Percentiles rank a stretch among this genome's conserved stretches.
phyloP scores from a whole-genome alignment of 2,329 filamentous ascomycete genomes.

The Cadophora malorum region DNA sequence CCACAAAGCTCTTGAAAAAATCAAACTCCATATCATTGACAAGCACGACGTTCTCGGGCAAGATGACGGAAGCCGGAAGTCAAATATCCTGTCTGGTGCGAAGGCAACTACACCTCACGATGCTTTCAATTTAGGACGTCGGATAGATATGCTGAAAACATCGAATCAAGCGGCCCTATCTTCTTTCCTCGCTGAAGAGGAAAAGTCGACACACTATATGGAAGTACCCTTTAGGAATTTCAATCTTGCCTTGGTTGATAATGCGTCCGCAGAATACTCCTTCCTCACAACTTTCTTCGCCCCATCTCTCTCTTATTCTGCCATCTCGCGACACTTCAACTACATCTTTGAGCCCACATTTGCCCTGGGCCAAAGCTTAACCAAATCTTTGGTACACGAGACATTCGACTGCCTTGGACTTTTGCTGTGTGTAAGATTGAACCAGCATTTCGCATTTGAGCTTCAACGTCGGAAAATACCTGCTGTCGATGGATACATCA shows the following conservation, averaged over 20 bases:
- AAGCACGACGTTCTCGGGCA: constrained; percentile 83
- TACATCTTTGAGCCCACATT: constrained; percentile 93
- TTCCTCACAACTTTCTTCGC: constrained; percentile 92
- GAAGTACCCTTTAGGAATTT: constrained; percentile 93
- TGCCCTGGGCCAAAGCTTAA: constrained; percentile 77
- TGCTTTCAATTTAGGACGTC: constrained; percentile 85
- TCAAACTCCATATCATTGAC: constrained; percentile 83
- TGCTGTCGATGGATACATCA: constrained; percentile 88
- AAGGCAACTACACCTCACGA: constrained; percentile 72
- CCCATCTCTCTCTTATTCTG: constrained; percentile 74
- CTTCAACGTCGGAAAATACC: constrained; percentile 91
- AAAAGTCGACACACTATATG: constrained; percentile 82
- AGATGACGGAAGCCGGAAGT: constrained; percentile 73
- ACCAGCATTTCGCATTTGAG: constrained; percentile 93
- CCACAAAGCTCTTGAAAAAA: constrained; percentile 79
- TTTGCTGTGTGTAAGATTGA: constrained; percentile 88
- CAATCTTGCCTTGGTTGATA: constrained; percentile 92
- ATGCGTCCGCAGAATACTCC: constrained; percentile 91
- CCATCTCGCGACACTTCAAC: constrained; percentile 82
- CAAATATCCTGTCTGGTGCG: constrained; percentile 60
- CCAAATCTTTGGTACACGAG: constrained; percentile 76
- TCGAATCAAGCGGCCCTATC: constrained; percentile 78
- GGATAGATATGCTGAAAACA: constrained; percentile 80
- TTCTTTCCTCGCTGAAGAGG: constrained; percentile 90
- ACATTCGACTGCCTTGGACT: constrained; percentile 86